Conservation (phyloP, 768 basidiomycete genomes). For the Kwoniella mangroviensis region DNA sequence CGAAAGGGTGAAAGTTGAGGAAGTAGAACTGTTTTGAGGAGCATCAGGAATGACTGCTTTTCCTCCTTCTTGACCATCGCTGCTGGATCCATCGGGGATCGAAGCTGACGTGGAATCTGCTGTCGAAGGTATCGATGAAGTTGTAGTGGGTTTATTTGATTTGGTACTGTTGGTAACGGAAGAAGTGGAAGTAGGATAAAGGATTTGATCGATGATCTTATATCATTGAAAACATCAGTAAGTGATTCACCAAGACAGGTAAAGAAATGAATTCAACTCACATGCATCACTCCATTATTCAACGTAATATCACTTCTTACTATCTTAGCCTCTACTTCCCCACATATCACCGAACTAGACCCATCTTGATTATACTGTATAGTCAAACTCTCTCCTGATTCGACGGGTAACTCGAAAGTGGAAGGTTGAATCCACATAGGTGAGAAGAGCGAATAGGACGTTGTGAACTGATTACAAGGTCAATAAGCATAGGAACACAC, state of each 20-base stretch:
- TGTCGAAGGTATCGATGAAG: not conserved
- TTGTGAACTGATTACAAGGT: constrained; percentile 35
- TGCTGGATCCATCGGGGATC: not conserved
- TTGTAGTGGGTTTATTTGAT: not conserved
- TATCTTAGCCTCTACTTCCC: constrained; percentile 34
- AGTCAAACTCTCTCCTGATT: constrained; percentile 28
- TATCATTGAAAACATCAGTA: not conserved
- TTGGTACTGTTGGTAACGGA: not conserved
- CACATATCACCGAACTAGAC: constrained; percentile 21
- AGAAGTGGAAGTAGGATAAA: constrained; percentile 3
- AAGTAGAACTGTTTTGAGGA: not conserved
- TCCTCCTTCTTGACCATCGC: not conserved
- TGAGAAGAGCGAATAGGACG: constrained; percentile 41
- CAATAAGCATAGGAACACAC: not conserved
- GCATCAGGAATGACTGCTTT: not conserved
- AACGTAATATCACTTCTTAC: constrained; percentile 42
- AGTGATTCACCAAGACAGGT: not conserved
- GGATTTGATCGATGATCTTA: constrained; percentile 40
- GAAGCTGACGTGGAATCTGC: constrained; percentile 3
- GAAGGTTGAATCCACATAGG: constrained; percentile 27
- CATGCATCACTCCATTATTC: constrained; percentile 51
- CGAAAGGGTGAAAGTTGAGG: not conserved
- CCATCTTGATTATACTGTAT: constrained; percentile 24
- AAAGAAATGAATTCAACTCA: constrained; percentile 30
- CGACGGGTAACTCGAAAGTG: constrained; percentile 24